Base-by-base conservation (phyloP, 2,329 filamentous ascomycete species). In the Teratosphaeria destructans region DNA sequence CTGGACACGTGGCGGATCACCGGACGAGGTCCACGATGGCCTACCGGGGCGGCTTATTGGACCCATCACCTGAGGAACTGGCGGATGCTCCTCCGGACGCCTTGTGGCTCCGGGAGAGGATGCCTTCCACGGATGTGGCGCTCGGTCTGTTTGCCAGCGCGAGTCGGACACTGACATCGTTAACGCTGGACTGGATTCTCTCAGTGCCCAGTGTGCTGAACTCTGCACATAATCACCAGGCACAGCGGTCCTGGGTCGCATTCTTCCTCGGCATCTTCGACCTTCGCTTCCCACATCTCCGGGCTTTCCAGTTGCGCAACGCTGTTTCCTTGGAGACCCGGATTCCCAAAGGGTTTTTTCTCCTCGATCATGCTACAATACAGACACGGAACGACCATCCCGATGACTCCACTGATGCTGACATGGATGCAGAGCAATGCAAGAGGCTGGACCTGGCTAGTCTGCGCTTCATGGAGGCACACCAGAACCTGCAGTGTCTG, bases 271-370 rank as follows among this genome's bases (percentile, higher is more conserved):
- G 61, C 5, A 65, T 78, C 8, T 72, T 73, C 59, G 57, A 56
- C 6, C 66, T 76, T 39, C 71, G 73, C 1, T 78, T 79, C 59
- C 76, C 77, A 6, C 68, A 75, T 56, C 64, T 79, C 8, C 67
- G 74, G 32, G 71, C 75, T n/a, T 76, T 79, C 32, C 77, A 79
- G 57, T 62, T 78, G 34, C 72, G 77, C 14, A 79, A 79, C 62
- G 74, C 75, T 23, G 73, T 77, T 1, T 67, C 73, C 11, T 56
- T 65, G 0, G 67, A 73, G 11, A 75, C 73, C 1, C 62, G 58
- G n/a, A 60, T 78, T 7, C 75, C 74, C 3, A 49, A 59, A 8
- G 71, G 69, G 0, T 57, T 77, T 1, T 77, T 71, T 54, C 71
- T 78, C 0, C 64, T 72, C 5, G 67, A 72, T 52, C 57, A 58